phyloP scores from a whole-genome alignment of 805 yeast genomes.

The Schwanniomyces pseudopolymorphus region DNA sequence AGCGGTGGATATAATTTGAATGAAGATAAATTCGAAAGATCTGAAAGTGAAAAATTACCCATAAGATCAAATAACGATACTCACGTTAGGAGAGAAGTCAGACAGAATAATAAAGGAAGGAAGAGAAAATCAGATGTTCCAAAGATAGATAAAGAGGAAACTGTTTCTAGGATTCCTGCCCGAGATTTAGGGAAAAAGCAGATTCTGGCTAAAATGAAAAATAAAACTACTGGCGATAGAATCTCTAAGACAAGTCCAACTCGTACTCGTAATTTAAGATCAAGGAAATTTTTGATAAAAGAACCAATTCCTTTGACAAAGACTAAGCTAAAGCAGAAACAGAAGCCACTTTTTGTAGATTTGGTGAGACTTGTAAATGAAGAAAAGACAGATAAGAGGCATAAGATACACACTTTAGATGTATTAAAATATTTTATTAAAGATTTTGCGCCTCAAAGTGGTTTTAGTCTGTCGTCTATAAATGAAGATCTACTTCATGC shows the following conservation, averaged over 20 bases:
- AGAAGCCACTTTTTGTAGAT: constrained; percentile 28
- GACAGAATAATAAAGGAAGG: background rate
- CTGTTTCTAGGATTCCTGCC: background rate
- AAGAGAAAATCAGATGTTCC: background rate
- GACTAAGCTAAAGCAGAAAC: constrained; percentile 19
- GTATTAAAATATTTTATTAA: constrained; percentile 33
- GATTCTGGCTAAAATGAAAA: background rate
- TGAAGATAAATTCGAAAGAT: no score
- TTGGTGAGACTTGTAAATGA: constrained; percentile 26
- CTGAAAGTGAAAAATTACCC: background rate
- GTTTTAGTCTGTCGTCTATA: constrained; percentile 10
- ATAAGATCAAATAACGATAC: background rate
- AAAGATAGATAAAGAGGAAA: background rate
- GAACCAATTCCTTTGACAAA: constrained; percentile 15
- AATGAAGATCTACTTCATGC: constrained; percentile 25
- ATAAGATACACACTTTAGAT: constrained; percentile 33
- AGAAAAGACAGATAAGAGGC: constrained; percentile 20
- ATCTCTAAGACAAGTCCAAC: background rate
- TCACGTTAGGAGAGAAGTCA: no score
- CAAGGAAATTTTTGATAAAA: background rate
- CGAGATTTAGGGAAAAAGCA: background rate
- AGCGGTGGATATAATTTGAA: background rate
- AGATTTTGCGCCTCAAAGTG: constrained; percentile 22
- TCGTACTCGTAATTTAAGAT: background rate
- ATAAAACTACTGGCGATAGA: background rate